phyloP scores from a whole-genome alignment of 1,284 basidiomycete genomes.

The Apiotrichum siamense region DNA sequence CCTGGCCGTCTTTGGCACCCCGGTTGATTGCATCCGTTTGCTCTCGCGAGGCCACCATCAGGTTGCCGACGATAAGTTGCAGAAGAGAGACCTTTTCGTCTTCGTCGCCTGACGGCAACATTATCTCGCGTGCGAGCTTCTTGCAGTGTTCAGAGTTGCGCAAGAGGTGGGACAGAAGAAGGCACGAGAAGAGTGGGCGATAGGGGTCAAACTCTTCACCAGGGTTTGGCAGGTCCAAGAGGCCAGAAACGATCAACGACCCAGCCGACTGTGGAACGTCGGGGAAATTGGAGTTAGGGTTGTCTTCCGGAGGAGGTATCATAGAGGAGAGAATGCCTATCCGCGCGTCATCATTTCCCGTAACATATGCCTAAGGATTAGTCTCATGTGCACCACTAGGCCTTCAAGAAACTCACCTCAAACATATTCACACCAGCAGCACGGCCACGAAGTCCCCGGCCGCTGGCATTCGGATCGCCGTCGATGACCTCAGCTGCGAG shows the following conservation, averaged over 20 bases:
- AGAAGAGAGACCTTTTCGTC: constrained; percentile 53
- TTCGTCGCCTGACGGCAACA: constrained; percentile 36
- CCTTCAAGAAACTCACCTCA: constrained; percentile 32
- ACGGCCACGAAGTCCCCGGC: constrained; percentile 41
- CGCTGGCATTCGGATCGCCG: constrained; percentile 37
- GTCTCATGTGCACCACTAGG: too few relatives aligned
- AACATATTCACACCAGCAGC: constrained; percentile 51
- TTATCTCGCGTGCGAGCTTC: constrained; percentile 51
- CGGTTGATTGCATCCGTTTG: constrained; percentile 49
- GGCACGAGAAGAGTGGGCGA: constrained; percentile 51
- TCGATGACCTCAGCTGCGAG: constrained; percentile 42
- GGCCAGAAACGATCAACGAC: constrained; percentile 50
- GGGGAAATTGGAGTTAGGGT: constrained; percentile 23
- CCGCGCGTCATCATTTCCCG: constrained; percentile 45
- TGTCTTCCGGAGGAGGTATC: constrained; percentile 25
- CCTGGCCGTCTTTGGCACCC: constrained; percentile 34
- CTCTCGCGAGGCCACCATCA: constrained; percentile 57
- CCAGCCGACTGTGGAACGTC: constrained; percentile 47
- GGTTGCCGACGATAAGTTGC: constrained; percentile 56
- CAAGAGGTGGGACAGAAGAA: constrained; percentile 53
- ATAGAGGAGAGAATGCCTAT: constrained; percentile 46
- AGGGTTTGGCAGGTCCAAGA: constrained; percentile 46
- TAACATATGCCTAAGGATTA: constrained; percentile 36
- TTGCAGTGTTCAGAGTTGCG: constrained; percentile 54
- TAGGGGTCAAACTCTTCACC: constrained; percentile 50